Evolutionary conservation across 306 rosid genomes (phyloP).

Genomic region (Biancaea sappan): DNA sequence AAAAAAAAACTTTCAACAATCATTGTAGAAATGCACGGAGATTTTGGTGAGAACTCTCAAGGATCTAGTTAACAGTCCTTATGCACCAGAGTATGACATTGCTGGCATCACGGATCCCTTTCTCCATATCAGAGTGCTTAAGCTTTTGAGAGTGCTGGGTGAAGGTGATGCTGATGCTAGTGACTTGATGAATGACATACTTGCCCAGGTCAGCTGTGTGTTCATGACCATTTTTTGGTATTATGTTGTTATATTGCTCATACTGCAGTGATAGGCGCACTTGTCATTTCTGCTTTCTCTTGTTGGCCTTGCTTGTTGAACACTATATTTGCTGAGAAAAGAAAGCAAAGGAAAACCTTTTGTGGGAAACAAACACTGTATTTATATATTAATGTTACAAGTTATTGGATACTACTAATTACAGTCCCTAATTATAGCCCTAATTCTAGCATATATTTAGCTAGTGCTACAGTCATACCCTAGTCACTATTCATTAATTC

Average conservation of each 20-base stretch:
- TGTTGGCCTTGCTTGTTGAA: constrained; percentile 17
- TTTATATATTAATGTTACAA: no score
- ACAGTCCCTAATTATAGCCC: no score
- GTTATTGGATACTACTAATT: no score
- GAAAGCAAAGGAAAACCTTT: no score
- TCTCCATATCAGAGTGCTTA: constrained; percentile 92
- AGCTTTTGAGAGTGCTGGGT: constrained; percentile 85
- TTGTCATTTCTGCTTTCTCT: constrained; percentile 23
- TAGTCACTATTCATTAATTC: no score
- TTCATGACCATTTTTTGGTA: constrained; percentile 1
- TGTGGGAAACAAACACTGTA: no score
- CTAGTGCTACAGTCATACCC: no score
- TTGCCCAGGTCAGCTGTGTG: constrained; percentile 83
- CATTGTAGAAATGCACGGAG: constrained; percentile 83
- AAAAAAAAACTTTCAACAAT: constrained; percentile 33
- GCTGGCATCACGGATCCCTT: constrained; percentile 98
- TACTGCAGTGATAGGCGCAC: constrained; percentile 14
- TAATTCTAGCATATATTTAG: no score
- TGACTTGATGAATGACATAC: constrained; percentile 96
- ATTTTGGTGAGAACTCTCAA: constrained; percentile 82
- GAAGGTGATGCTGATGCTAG: constrained; percentile 94
- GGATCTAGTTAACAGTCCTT: constrained; percentile 90
- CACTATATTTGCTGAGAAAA: constrained; percentile 9
- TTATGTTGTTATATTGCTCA: constrained; percentile 19
- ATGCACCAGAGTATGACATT: constrained; percentile 94